A percentile compares a stretch with the other conserved stretches of the same genome.
Evolutionary conservation across 176 grass and related monocot genomes (phyloP).

Genomic region (Triticum aestivum): DNA sequence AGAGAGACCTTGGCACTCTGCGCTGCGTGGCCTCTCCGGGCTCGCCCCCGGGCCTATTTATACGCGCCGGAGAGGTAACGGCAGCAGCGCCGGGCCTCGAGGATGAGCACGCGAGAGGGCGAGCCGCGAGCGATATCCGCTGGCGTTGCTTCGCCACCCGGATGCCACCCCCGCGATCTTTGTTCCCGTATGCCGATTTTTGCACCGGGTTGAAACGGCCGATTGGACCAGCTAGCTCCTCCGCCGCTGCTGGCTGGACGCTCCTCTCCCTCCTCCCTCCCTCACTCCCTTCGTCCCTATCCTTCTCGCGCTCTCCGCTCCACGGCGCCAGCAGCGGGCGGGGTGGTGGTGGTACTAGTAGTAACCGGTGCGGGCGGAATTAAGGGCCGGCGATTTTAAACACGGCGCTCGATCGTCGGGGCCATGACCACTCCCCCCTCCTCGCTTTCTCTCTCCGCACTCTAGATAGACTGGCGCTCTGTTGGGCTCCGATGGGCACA

Average conservation of each 20-base stretch:
- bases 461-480: slow-evolving; percentile 9
- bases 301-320: neutral
- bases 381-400: slow-evolving; percentile 66
- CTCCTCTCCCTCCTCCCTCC: no score
- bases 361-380: slow-evolving; percentile 72
- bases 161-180: slow-evolving; percentile 10
- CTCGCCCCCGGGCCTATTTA: neutral
- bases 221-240: neutral
- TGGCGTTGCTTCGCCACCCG: neutral
- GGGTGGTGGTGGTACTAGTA: neutral
- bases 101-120: neutral
- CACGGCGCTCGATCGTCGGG: slow-evolving; percentile 30
- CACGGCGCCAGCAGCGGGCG: neutral
- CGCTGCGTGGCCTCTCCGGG: neutral
- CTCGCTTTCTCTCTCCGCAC: no score
- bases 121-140: no score
- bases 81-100: neutral
- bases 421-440: slow-evolving; percentile 33
- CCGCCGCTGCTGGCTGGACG: neutral
- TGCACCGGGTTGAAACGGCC: neutral
- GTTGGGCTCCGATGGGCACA: slow-evolving; percentile 64
- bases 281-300: neutral
- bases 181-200: neutral
- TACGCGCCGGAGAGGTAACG: neutral
- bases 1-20: slow-evolving; percentile 12